These are phyloP conservation scores for Thielaviopsis euricoi DNA, from an alignment of 2,329 filamentous ascomycete species.

Conservation along the genomic window DNA sequence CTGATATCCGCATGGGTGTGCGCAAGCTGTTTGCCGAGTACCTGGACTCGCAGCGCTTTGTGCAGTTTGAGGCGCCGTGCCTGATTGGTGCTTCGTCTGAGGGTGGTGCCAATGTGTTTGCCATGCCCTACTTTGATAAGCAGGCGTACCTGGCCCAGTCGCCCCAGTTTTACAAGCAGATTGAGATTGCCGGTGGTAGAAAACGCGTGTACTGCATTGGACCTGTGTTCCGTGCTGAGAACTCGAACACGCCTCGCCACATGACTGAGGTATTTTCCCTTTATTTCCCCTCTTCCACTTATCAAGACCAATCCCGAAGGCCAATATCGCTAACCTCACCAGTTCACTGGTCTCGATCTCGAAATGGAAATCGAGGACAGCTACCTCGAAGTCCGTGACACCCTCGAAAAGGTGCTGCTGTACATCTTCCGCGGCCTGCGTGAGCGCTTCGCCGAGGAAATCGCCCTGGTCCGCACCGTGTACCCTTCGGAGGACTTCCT, in stretches of 20 bases:
- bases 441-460: slow-evolving; percentile 50
- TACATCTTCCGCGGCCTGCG: slow-evolving; percentile 64
- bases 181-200: slow-evolving; percentile 63
- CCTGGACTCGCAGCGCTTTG: slow-evolving; percentile 57
- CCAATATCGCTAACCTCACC: neutral
- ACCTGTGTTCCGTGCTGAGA: slow-evolving; percentile 72
- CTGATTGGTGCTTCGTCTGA: slow-evolving; percentile 82
- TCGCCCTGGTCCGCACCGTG: slow-evolving; percentile 52
- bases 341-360: slow-evolving; percentile 75
- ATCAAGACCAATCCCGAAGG: neutral
- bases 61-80: slow-evolving; percentile 76
- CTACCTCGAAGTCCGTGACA: slow-evolving; percentile 58
- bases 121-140: slow-evolving; percentile 75
- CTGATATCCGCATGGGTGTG: slow-evolving; percentile 36
- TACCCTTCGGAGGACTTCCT: slow-evolving; percentile 68
- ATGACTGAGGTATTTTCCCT: slow-evolving; percentile 44
- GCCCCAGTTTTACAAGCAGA: slow-evolving; percentile 78
- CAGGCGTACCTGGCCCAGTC: slow-evolving; percentile 67
- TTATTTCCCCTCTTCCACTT: neutral
- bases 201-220: slow-evolving; percentile 66
- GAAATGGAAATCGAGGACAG: slow-evolving; percentile 75
- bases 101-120: slow-evolving; percentile 83
- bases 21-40: slow-evolving; percentile 62
- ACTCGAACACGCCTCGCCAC: slow-evolving; percentile 69
- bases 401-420: slow-evolving; percentile 59